phyloP scores from a whole-genome alignment of 2,329 filamentous ascomycete species.

The Trichoderma sp. region DNA sequence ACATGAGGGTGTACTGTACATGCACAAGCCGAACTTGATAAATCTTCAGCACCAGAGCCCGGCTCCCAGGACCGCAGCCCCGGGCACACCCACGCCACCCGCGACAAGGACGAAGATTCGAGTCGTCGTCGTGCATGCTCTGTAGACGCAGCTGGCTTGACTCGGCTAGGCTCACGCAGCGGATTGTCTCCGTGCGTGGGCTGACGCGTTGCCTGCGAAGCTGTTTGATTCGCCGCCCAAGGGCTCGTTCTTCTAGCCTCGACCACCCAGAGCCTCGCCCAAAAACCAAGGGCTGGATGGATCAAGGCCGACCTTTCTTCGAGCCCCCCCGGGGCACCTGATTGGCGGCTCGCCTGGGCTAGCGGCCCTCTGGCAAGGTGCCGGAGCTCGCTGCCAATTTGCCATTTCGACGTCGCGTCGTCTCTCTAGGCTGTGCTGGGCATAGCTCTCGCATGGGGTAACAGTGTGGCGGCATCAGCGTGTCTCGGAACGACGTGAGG shows the following conservation, averaged over 20 bases:
- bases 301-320: neutral
- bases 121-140: neutral
- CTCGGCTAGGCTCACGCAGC: neutral
- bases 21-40: neutral
- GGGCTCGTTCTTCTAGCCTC: constrained; percentile 5
- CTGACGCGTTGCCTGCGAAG: constrained; percentile 14
- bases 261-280: constrained; percentile 10
- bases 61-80: neutral
- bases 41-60: neutral
- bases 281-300: neutral
- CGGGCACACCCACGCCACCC: neutral
- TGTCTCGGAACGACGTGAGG: neutral
- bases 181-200: constrained; percentile 4
- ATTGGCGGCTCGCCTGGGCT: neutral
- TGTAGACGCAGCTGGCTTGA: neutral
- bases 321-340: neutral
- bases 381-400: neutral
- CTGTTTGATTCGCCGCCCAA: constrained; percentile 7
- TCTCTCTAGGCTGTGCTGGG: constrained; percentile 3
- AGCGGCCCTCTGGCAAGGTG: neutral
- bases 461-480: constrained; percentile 8
- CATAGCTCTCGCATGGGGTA: neutral
- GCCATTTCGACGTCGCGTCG: neutral
- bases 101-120: neutral
- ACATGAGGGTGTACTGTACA: neutral